Base-by-base conservation (phyloP, 306 rosid species). In the Vachellia pachyceras region DNA sequence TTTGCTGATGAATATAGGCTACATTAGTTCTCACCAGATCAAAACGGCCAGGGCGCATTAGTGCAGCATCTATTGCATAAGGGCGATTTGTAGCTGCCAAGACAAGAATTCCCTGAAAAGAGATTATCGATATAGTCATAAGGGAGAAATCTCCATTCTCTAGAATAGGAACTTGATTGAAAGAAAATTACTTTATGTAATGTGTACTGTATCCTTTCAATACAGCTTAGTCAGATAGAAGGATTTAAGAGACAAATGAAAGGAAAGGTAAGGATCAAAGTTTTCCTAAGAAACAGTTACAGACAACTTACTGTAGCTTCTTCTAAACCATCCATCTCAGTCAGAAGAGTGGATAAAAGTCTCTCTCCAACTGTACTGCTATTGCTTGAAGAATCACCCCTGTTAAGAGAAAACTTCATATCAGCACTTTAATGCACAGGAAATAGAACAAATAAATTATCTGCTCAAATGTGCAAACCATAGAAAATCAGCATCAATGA, bases 41-140 rank as follows among this genome's bases (percentile, higher is more conserved):
- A 81, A 95, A 91, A 66, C 96, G 95, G 44, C 99, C 99, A 0
- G 99, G 98, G 63, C 99, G 96, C 92, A 90, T 91, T 52, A 95
- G 93, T 44, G 98, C 99, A 23, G 91, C 93, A 57, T 95, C 98
- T 50, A 95, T 93, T 65, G 93, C 96, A 70, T 85, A 86, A 82
- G 96, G 99, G 77, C 97, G 99, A 80, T 95, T 95, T 52, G 99
- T 95, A 77, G 99, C 99, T 40, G 99, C 99, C 78, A 95, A 84
- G 68, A 95, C 97, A 82, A 95, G 92, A 69, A 95, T 90, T 79
- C 97, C 99, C 99, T 95, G 72, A 57, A 57, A 77, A 80, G 33
- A 25, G 76, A 76, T 73, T 20, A 60, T 14, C 36, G 60, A 60
- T 41, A 20, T 65, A 44, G n/a, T 80, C 65, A 68, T 71, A 42